Base-by-base conservation (phyloP, 2,329 filamentous ascomycete genomes). In the Tolypocladium tropicale region DNA sequence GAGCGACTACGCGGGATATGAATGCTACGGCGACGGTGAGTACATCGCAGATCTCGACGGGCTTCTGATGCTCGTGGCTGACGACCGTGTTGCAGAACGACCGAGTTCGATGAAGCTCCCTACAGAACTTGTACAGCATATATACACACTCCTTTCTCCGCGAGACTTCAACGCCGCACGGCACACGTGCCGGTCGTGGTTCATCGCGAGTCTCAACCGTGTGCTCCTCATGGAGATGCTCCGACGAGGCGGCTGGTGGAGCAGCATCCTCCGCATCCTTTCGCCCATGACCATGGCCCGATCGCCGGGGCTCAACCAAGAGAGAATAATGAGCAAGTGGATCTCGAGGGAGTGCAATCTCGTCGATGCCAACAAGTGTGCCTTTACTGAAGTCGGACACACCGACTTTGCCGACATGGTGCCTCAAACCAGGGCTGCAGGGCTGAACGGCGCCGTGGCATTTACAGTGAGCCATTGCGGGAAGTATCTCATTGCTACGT, bases 171-270 rank as follows among this genome's bases (percentile, higher is more conserved):
- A 88, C 62, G 74, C 80, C 55, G 82, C 83, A 18, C 76, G 84
- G 21, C 78, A 81, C 59, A 78, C 78, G 21, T 88, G 83, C 63
- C 76, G 78, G 50, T 67, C 69, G 37, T 88, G 82, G 84, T 82
- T 85, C 71, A 67, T 76, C 39, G 76, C 76, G 25, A 80, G 82
- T 53, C 65, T 86, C n/a, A 71, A 83, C 53, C 67, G 68, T 46
- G 68, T 62, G 2, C 61, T 87, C 2, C 69, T 86, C 12, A 67
- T 70, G 30, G 63, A 62, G 2, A 84, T 85, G 79, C 63, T 86
- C 49, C 75, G 73, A 60, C 71, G 77, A 57, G 79, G 78, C 39
- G 81, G 81, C 4, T 83, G 81, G 77, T 78, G 71, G 70, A 74
- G 62, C 55, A 70, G 69, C 58, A 59, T 68, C 41, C 56, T 64